Evolutionary conservation across 352 stramenopile species (phyloP).

Genomic region (Phytopythium delawarense): DNA sequence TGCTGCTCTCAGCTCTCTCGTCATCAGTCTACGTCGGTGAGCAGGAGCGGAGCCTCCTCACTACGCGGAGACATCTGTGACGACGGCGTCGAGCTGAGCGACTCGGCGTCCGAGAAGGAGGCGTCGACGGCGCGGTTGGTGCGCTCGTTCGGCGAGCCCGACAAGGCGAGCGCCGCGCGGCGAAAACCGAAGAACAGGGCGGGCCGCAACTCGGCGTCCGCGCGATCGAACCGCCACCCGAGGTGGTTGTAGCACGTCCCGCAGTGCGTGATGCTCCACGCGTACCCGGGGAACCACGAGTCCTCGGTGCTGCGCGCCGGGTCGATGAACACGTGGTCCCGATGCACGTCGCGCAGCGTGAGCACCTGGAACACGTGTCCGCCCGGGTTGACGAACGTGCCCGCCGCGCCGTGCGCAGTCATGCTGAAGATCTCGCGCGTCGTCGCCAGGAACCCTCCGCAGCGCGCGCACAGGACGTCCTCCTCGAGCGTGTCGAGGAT

Average conservation of each 20-base stretch:
- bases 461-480: constrained; percentile 62
- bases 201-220: constrained; percentile 23
- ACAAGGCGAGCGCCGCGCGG: constrained; percentile 47
- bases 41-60: constrained; percentile 21
- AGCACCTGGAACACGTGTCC: constrained; percentile 80
- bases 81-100: constrained; percentile 16
- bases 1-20: not conserved
- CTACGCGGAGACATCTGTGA: constrained; percentile 12
- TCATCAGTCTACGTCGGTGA: not conserved
- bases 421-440: constrained; percentile 82
- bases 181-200: constrained; percentile 66
- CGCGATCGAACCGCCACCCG: constrained; percentile 70
- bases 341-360: constrained; percentile 54
- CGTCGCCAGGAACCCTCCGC: constrained; percentile 52
- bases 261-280: constrained; percentile 81
- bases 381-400: constrained; percentile 80
- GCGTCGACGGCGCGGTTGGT: not conserved
- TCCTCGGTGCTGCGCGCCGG: constrained; percentile 46
- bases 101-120: constrained; percentile 17
- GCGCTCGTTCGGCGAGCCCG: constrained; percentile 2
- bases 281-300: constrained; percentile 78
- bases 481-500: constrained; percentile 58
- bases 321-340: constrained; percentile 39
- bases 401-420: constrained; percentile 45
- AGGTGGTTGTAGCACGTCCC: constrained; percentile 61